These are phyloP conservation scores for Ustilago cynodontis DNA, from an alignment of 1,284 basidiomycete species.

Conservation along the genomic window DNA sequence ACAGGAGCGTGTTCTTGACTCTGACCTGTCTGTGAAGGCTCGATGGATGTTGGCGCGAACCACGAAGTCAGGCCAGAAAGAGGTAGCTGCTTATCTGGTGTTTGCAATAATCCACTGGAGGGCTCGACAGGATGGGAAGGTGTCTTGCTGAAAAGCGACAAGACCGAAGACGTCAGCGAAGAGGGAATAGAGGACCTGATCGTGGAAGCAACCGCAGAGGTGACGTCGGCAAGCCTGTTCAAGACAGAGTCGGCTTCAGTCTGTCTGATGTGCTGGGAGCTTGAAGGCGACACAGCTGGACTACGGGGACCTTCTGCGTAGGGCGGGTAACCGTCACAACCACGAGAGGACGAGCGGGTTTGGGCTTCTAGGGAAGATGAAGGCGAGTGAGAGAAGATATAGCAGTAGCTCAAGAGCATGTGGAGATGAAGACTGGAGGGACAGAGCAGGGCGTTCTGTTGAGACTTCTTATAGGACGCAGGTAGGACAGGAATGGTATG, in stretches of 20 bases:
- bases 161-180: background rate
- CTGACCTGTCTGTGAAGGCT: background rate
- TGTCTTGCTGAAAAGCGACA: background rate
- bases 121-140: background rate
- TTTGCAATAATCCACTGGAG: background rate
- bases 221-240: slow-evolving; percentile 13
- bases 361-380: slow-evolving; percentile 8
- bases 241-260: background rate
- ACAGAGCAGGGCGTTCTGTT: background rate
- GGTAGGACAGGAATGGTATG: background rate
- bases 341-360: background rate
- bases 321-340: background rate
- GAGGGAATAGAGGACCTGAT: slow-evolving; percentile 13
- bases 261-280: background rate
- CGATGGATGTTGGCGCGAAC: slow-evolving; percentile 13
- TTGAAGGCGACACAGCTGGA: background rate
- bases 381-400: slow-evolving; percentile 34
- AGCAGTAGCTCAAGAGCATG: slow-evolving; percentile 42
- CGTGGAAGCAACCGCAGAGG: background rate
- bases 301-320: background rate
- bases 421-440: background rate
- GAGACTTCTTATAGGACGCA: background rate
- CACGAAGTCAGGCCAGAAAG: slow-evolving; percentile 15
- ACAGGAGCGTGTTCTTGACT: background rate
- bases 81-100: background rate